Evolutionary conservation across 2,329 filamentous ascomycete genomes (phyloP).

Genomic region (Leptoxyphium fumago): DNA sequence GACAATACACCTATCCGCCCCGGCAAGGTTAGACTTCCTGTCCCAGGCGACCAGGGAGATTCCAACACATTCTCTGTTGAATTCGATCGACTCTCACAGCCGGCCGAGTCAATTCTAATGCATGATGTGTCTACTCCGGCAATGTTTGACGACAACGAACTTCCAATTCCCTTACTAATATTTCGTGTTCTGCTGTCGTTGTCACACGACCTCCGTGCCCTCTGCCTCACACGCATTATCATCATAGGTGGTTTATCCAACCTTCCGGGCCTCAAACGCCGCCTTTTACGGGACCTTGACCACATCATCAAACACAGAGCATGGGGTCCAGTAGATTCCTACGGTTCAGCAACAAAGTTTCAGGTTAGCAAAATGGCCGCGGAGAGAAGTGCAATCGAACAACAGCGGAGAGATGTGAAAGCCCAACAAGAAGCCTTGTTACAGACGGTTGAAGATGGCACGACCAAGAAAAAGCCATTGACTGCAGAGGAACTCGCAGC

Average conservation of each 20-base stretch:
- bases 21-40: neutral
- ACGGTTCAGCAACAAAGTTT: slow-evolving; percentile 33
- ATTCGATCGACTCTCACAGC: slow-evolving; percentile 55
- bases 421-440: neutral
- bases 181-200: slow-evolving; percentile 63
- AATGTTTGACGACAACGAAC: slow-evolving; percentile 75
- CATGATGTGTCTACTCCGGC: slow-evolving; percentile 34
- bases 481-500: neutral
- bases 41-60: slow-evolving; percentile 18
- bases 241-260: slow-evolving; percentile 70
- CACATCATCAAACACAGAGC: slow-evolving; percentile 51
- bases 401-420: neutral
- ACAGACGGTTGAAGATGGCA: slow-evolving; percentile 1
- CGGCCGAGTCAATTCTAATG: slow-evolving; percentile 65
- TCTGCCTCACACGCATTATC: slow-evolving; percentile 79
- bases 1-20: slow-evolving; percentile 16
- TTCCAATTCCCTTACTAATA: slow-evolving; percentile 60
- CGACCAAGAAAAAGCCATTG: neutral
- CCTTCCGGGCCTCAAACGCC: slow-evolving; percentile 63
- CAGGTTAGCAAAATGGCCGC: slow-evolving; percentile 4
- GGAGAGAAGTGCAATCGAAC: slow-evolving; percentile 9
- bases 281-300: slow-evolving; percentile 62
- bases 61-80: slow-evolving; percentile 46
- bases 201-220: slow-evolving; percentile 65
- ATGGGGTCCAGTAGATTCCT: slow-evolving; percentile 65